Evolutionary conservation across 768 basidiomycete species (phyloP).

Genomic region (Lactarius hengduanensis): DNA sequence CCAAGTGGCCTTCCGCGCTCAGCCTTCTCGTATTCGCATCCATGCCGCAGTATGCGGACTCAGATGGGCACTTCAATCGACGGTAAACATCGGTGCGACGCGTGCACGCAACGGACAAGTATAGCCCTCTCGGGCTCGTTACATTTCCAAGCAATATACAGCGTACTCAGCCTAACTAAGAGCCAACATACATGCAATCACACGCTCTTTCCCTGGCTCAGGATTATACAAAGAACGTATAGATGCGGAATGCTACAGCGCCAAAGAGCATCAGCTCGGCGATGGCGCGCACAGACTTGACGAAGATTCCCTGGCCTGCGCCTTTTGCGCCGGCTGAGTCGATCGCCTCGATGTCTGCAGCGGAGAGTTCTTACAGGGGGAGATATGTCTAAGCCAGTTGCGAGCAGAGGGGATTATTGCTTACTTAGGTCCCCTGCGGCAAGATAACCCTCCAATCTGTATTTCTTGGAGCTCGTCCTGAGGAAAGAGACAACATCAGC

Average conservation of each 20-base stretch:
- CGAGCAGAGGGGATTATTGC: constrained; percentile 23
- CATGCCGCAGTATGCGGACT: background rate
- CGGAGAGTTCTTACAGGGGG: background rate
- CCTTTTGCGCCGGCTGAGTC: constrained; percentile 56
- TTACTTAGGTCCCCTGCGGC: constrained; percentile 62
- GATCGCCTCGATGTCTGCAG: constrained; percentile 50
- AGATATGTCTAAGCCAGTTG: background rate
- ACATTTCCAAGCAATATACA: background rate
- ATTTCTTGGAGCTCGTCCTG: constrained; percentile 65
- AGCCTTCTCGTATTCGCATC: background rate
- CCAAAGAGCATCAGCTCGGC: constrained; percentile 20
- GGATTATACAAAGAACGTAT: constrained; percentile 10
- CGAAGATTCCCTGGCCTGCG: constrained; percentile 20
- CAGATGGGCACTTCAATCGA: background rate
- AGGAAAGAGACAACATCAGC: background rate
- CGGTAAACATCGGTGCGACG: background rate
- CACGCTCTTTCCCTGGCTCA: background rate
- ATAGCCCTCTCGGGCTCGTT: background rate
- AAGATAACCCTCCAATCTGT: constrained; percentile 65
- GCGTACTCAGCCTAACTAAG: background rate
- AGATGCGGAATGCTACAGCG: constrained; percentile 17
- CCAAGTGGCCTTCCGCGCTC: background rate
- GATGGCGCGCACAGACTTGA: constrained; percentile 9
- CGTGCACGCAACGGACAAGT: background rate
- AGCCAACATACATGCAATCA: background rate